Base-by-base conservation (phyloP, 1,284 basidiomycete genomes). In the Marasmius sp. region DNA sequence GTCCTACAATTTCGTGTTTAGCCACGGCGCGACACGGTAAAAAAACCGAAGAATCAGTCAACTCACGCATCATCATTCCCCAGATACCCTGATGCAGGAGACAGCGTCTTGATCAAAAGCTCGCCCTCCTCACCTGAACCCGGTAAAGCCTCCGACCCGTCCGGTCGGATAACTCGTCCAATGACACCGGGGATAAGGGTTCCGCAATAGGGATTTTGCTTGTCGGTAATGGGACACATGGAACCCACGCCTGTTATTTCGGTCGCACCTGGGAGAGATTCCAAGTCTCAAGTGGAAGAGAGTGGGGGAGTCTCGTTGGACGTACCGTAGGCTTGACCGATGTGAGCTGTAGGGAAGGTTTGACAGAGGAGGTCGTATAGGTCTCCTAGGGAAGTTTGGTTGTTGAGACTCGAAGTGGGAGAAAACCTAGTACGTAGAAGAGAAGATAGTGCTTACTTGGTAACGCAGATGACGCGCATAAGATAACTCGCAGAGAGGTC, bases 301-400 rank as follows among this genome's bases (percentile, higher is more conserved):
- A 20, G 27, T 36, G 22, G 3, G 12, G n/a, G 20, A 38, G 33
- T 4, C n/a, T 16, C 37, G n/a, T n/a, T n/a, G 12, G 12, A 34
- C 10, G 20, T 69, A 66, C 85, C 85, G 69, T 84, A 87, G 14
- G 77, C 83, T 71, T 87, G 85, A 22, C 81, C 82, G 56, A 87
- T 75, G 43, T 75, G 69, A 3, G 77, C 75, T 12, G 79, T 70
- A 0, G 85, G 85, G 1, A 89, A 67, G 11, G 82, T 65, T 55
- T 78, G 72, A 27, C 76, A 65, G 38, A 87, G 68, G 64, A 82
- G 78, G 37, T 71, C 60, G 37, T 77, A 82, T 20, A 89, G 77
- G 65, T 87, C 87, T 0, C 76, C 70, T 8, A 85, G 83, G 9
- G 90, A 73, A 27, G 27, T 27, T 8, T 87, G 89, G 88, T 89